phyloP scores from a whole-genome alignment of 148 eudicot genomes.

The Fagopyrum homotropicum region DNA sequence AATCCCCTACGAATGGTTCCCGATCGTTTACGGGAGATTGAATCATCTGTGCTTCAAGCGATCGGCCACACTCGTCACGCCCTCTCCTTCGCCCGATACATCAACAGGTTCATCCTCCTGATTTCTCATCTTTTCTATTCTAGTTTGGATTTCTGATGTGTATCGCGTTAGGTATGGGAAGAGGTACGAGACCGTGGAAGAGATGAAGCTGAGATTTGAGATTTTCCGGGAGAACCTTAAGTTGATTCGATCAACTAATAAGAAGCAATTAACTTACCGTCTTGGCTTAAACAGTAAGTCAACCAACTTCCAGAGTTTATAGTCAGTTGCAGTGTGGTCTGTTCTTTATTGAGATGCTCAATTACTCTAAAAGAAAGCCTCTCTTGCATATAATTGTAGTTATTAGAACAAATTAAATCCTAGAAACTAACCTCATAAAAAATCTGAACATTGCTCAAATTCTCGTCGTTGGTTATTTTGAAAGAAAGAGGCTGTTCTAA shows the following conservation, averaged over 20 bases:
- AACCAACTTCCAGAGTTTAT: neutral
- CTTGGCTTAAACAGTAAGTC: constrained; percentile 72
- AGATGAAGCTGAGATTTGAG: constrained; percentile 56
- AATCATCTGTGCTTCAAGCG: constrained; percentile 34
- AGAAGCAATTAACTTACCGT: constrained; percentile 52
- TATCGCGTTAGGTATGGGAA: constrained; percentile 56
- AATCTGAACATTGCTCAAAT: neutral
- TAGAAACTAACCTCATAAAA: neutral
- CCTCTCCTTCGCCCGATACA: constrained; percentile 83
- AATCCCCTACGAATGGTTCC: constrained; percentile 76
- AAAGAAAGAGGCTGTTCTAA: neutral
- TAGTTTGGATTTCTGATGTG: neutral
- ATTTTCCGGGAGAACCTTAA: constrained; percentile 62
- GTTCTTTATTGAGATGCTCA: neutral
- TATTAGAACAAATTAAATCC: neutral
- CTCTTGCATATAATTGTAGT: neutral
- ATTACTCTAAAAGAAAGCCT: neutral
- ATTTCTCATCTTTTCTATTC: neutral
- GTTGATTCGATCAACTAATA: constrained; percentile 65
- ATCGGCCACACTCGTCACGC: constrained; percentile 63
- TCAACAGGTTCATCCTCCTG: constrained; percentile 36
- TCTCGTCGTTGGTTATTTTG: neutral
- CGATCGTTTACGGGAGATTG: constrained; percentile 43
- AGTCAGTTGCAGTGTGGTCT: neutral
- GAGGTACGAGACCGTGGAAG: constrained; percentile 60